phyloP scores from a whole-genome alignment of 177 flowering plant genomes.

The Vitis hybrid region DNA sequence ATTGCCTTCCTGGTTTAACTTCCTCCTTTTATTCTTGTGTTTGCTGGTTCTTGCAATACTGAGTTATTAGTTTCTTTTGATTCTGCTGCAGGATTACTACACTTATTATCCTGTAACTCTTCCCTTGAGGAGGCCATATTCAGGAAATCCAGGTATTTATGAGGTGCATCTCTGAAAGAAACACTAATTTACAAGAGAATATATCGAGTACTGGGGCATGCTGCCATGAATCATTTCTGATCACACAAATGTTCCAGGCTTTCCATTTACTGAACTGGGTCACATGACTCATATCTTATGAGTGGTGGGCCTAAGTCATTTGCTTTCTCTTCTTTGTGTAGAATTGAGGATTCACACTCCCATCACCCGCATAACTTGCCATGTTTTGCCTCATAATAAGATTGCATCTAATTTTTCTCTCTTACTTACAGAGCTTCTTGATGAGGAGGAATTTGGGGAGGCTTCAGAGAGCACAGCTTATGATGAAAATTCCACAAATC shows the following conservation, averaged over 20 bases:
- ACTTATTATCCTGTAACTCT: conserved; percentile 60
- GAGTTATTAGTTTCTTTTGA: conserved; percentile 1
- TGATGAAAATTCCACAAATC: conserved; percentile 34
- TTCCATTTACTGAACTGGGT: too few species aligned
- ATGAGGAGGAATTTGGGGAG: conserved; percentile 54
- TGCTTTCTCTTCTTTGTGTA: neutral
- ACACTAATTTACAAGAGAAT: neutral
- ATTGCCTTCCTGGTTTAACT: neutral
- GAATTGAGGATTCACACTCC: neutral
- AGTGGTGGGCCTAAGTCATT: neutral
- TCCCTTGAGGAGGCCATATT: conserved; percentile 63
- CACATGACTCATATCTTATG: neutral
- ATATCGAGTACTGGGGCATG: too few species aligned
- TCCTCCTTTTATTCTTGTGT: neutral
- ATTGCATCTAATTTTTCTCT: neutral
- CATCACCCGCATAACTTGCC: too few species aligned
- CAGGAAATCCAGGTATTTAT: conserved; percentile 62
- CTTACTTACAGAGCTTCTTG: conserved; percentile 39
- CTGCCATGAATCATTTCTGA: too few species aligned
- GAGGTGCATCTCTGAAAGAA: neutral
- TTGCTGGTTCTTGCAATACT: neutral
- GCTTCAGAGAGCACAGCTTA: conserved; percentile 16
- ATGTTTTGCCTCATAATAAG: neutral
- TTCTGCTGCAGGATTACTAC: conserved; percentile 53
- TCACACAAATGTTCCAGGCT: too few species aligned